Evolutionary conservation across 2,329 filamentous ascomycete species (phyloP), one percentile per base, ranked within the genome.

Genomic region (Aspergillus pseudoviridinutans): DNA sequence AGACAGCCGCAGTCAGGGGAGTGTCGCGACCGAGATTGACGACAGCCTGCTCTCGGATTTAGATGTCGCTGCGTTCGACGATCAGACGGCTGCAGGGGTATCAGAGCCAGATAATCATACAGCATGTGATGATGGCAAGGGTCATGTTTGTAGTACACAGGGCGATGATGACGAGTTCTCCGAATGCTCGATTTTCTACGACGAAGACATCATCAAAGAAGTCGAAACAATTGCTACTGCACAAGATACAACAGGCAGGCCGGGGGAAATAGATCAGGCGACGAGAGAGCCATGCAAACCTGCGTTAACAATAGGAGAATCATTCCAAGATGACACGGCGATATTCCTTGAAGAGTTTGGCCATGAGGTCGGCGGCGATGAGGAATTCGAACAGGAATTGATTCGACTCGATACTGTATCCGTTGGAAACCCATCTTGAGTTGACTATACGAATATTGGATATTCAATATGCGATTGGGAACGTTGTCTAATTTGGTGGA

Each of bases 311-410:
- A 53, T 61, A 24, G 57, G 55, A 41, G 64, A 68, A 14, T 73
- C 72, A 4, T 75, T 75, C 49, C 64, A 65, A 42, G 71, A 75
- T 12, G 72, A 74, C 14, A 74, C 72, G 6, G 70, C 72, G 2
- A 59, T 67, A 20, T 64, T 69, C 3, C 55, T 71, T 24, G 64
- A 71, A 50, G 59, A 64, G 8, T 66, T 67, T 32, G 61, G 54
- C 4, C 53, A 62, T 24, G 61, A 66, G 17, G 56, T 68, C 4
- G 64, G 62, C 10, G 55, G 55, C 24, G 58, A 66, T n/a, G 58
- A 66, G 14, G 58, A 64, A 20, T 62, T 65, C 14, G 60, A 66
- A 35, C 55, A 58, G 42, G 65, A 62, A 46, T 50, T 66, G 54
- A 55, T 59, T 42, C 57, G 56, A 46, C 51, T 65, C 47, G 57